phyloP scores from a whole-genome alignment of 129 eudicot genomes.

The Rutidosis leptorrhynchoides region DNA sequence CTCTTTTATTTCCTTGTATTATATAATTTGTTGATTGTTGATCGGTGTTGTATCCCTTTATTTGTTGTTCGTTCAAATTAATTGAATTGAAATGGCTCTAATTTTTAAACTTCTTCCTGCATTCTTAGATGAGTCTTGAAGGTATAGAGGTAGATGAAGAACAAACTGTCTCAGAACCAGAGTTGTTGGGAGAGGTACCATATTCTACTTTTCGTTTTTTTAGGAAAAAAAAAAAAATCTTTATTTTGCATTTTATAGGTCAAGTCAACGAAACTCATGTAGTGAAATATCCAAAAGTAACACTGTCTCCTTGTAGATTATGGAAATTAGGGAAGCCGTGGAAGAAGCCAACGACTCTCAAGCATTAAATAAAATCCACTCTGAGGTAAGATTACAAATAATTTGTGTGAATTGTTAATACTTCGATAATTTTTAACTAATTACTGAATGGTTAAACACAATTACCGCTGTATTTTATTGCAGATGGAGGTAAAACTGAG shows the following conservation, averaged over 20 bases:
- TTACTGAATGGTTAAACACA: background rate
- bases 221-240: background rate
- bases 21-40: too few relatives aligned
- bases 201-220: background rate
- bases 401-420: background rate
- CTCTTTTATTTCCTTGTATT: too few relatives aligned
- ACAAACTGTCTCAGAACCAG: conserved; percentile 77
- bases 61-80: background rate
- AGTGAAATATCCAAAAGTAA: conserved; percentile 2
- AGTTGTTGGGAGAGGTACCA: conserved; percentile 82
- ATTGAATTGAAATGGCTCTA: background rate
- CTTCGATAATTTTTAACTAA: background rate
- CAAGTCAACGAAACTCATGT: background rate
- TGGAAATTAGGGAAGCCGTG: conserved; percentile 95
- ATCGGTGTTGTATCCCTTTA: background rate
- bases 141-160: conserved; percentile 79
- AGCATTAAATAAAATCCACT: conserved; percentile 52
- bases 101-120: conserved; percentile 1
- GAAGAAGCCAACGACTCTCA: conserved; percentile 67
- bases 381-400: conserved; percentile 43
- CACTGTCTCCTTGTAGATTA: conserved; percentile 46
- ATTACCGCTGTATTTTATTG: conserved; percentile 7
- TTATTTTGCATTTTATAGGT: background rate
- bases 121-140: conserved; percentile 59
- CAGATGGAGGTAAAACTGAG: conserved; percentile 71